Evolutionary conservation across 1,284 basidiomycete species (phyloP).

Genomic region (Cutaneotrichosporon sp.): DNA sequence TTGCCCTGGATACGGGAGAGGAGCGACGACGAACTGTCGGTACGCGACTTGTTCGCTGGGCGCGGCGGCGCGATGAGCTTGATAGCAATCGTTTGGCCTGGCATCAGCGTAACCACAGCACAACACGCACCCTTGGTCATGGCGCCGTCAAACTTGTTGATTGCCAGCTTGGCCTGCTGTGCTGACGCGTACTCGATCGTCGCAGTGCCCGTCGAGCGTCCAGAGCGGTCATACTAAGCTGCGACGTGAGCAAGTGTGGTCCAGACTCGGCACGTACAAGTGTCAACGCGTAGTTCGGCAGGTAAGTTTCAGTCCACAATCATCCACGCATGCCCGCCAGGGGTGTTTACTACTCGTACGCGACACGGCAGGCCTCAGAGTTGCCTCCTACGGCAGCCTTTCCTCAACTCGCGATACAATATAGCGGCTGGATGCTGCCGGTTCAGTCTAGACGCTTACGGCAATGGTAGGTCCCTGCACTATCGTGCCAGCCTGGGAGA

Average conservation of each 20-base stretch:
- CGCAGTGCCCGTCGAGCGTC: slow-evolving; percentile 81
- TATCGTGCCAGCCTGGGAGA: slow-evolving; percentile 86
- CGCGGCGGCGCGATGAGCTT: slow-evolving; percentile 49
- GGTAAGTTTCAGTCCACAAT: slow-evolving; percentile 15
- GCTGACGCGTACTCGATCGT: slow-evolving; percentile 73
- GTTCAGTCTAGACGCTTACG: slow-evolving; percentile 55
- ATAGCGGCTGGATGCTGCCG: not conserved
- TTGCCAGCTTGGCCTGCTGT: slow-evolving; percentile 74
- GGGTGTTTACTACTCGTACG: too few species aligned
- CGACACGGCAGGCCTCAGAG: too few species aligned
- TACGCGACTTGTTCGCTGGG: not conserved
- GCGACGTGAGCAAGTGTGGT: too few species aligned
- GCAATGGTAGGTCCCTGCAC: slow-evolving; percentile 85
- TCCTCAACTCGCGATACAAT: too few species aligned
- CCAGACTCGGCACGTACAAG: slow-evolving; percentile 21
- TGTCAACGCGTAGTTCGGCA: slow-evolving; percentile 15
- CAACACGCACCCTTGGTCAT: slow-evolving; percentile 71
- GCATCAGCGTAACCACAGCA: not conserved
- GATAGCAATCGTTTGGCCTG: slow-evolving; percentile 78
- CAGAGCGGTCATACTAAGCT: slow-evolving; percentile 84
- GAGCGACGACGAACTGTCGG: not conserved
- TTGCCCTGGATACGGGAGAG: slow-evolving; percentile 5
- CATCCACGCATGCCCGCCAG: not conserved
- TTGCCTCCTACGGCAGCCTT: too few species aligned
- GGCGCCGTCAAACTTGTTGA: slow-evolving; percentile 80